Base-by-base conservation (phyloP, 805 yeast genomes). In the Kuraishia hungarica region DNA sequence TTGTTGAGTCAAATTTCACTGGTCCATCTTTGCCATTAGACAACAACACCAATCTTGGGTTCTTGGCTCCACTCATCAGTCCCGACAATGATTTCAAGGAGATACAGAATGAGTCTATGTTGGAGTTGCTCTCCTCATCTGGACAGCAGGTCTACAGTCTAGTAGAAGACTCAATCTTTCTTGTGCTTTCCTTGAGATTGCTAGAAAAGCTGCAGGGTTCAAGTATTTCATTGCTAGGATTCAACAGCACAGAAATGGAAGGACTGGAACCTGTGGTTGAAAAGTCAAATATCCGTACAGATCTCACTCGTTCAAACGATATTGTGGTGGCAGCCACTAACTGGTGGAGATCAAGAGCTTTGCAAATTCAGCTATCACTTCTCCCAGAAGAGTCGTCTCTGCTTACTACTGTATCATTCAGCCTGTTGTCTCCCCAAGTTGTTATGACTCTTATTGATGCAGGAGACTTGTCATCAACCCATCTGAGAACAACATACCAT, bases 281-380 rank as follows among this genome's bases (percentile, higher is more conserved):
- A 10, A 50, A 60, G 15, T 61, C 67, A 8, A 59, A 58, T 4
- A 51, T 60, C 5, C 60, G 59, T 5, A 17, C 53, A 1, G 21
- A 48, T 39, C 15, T 54, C 10, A 48, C 49, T 2, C 53, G 60
- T 2, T 60, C 60, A 2, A 59, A 64, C 2, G 69, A 72, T 43
- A 67, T 77, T 3, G 58, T 76, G 1, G 56, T 62, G 5, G 87
- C 85, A 0, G 72, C 84, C 2, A 70, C 78, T 2, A 72, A 73
- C 50, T 88, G 94, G 93, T 88, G 94, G 94, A 77, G 89, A 65
- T 71, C 86, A 6, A 77, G 96, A 68, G 81, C 84, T 2, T 64
- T 87, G 39, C 83, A 84, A 61, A 77, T 80, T 0, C 92, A 86
- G 56, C 72, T 79, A 55, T 81, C 90, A 0, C 65, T 87, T n/a